phyloP scores from a whole-genome alignment of 2,329 filamentous ascomycete genomes.

The Clarireedia paspali region DNA sequence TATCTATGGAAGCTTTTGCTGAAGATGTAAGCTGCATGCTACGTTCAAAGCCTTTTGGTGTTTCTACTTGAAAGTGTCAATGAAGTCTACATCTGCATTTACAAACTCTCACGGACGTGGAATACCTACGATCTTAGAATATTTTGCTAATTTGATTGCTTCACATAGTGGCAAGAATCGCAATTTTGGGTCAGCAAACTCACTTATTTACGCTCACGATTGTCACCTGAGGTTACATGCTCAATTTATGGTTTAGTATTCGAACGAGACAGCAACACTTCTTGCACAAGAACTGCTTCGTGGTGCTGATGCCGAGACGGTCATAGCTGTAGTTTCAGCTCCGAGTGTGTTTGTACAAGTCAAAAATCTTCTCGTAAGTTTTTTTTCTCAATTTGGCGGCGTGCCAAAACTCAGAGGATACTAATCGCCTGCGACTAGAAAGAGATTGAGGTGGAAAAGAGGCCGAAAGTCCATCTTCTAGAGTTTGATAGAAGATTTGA shows the following conservation, averaged over 20 bases:
- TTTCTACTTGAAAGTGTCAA: background rate
- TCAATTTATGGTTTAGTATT: conserved; percentile 43
- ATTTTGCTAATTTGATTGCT: background rate
- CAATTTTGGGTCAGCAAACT: conserved; percentile 65
- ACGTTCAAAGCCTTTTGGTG: no score
- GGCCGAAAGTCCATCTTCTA: conserved; percentile 56
- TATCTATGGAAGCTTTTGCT: conserved; percentile 62
- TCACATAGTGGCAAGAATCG: conserved; percentile 58
- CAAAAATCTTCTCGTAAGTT: conserved; percentile 47
- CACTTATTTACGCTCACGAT: background rate
- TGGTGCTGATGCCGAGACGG: conserved; percentile 46
- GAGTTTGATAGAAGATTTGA: conserved; percentile 69
- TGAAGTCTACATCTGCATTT: background rate
- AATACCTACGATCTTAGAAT: background rate
- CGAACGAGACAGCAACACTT: conserved; percentile 58
- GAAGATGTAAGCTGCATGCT: conserved; percentile 44
- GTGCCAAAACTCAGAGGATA: no score
- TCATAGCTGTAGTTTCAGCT: conserved; percentile 63
- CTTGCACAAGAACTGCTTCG: conserved; percentile 60
- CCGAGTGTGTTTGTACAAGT: conserved; percentile 72
- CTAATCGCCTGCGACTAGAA: background rate
- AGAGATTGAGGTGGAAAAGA: conserved; percentile 29
- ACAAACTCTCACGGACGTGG: background rate
- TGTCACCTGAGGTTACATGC: background rate
- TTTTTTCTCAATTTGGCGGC: background rate